A percentile compares a stretch with the other conserved stretches of the same genome.
phyloP scores from a whole-genome alignment of 257 asterid species.

The Agastache rugosa region DNA sequence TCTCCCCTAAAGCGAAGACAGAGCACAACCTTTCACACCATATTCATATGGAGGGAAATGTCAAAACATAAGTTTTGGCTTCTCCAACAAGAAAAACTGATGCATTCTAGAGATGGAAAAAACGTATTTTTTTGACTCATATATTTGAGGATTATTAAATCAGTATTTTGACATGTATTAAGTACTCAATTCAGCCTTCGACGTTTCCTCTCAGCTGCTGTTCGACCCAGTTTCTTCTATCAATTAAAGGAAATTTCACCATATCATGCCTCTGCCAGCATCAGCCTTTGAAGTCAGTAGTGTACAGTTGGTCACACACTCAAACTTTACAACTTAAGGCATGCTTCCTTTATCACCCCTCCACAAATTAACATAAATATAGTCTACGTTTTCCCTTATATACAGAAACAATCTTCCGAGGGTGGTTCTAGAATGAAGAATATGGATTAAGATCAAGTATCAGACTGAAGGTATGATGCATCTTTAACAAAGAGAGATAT shows the following conservation, averaged over 20 bases:
- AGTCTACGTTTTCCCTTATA: not conserved
- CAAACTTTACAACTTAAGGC: not conserved
- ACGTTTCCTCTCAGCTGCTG: not conserved
- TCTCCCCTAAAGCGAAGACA: not conserved
- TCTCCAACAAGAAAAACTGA: slow-evolving; percentile 1
- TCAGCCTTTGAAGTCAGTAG: slow-evolving; percentile 14
- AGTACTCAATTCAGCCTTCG: not conserved
- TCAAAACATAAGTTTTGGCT: not conserved
- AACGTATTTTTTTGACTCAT: not conserved
- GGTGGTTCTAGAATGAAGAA: slow-evolving; percentile 20
- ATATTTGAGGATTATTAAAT: not conserved
- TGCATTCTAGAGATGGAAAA: not conserved
- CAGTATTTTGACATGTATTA: not conserved
- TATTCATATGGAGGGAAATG: too few species aligned
- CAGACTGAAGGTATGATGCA: slow-evolving; percentile 20
- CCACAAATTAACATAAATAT: not conserved
- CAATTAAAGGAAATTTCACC: not conserved
- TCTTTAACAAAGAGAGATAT: slow-evolving; percentile 37
- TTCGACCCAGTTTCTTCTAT: not conserved
- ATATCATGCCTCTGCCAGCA: not conserved
- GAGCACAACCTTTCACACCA: too few species aligned
- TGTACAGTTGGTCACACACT: slow-evolving; percentile 2
- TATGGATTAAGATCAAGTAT: slow-evolving; percentile 21
- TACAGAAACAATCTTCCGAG: not conserved
- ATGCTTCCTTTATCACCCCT: slow-evolving; percentile 23